Percentiles rank a stretch among this genome's conserved stretches.
phyloP scores from a whole-genome alignment of 371 early-diverging fungal species.

The Circinella umbellata region DNA sequence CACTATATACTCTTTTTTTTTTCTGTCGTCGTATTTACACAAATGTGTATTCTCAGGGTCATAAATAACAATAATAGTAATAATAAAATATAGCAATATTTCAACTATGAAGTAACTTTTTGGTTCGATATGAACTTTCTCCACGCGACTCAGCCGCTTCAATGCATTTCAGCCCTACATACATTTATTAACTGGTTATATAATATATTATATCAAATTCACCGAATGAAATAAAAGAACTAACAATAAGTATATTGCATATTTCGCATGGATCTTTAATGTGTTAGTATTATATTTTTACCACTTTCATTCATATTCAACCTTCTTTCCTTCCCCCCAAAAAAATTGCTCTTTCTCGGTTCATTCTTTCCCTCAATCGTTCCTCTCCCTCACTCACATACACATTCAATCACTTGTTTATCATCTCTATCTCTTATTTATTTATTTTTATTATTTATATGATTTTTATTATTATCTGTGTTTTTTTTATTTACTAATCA shows the following conservation, averaged over 20 bases:
- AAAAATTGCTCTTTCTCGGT: too few relatives aligned
- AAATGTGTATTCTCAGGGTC: neutral
- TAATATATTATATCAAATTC: too few relatives aligned
- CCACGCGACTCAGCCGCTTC: slow-evolving; percentile 10
- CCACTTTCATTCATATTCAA: too few relatives aligned
- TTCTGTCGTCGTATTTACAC: neutral
- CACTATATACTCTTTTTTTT: neutral
- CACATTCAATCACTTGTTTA: too few relatives aligned
- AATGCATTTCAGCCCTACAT: slow-evolving; percentile 5
- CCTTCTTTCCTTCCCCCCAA: neutral
- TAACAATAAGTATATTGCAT: slow-evolving; percentile 1
- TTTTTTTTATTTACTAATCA: neutral
- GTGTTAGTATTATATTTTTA: neutral
- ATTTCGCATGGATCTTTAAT: neutral
- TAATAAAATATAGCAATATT: too few relatives aligned
- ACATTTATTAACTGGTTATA: neutral
- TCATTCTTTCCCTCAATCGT: too few relatives aligned
- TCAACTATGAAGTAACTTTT: too few relatives aligned
- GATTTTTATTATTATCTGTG: neutral
- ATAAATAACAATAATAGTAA: neutral
- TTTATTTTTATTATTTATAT: too few relatives aligned
- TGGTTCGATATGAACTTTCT: too few relatives aligned
- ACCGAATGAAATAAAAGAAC: too few relatives aligned
- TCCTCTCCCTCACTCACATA: neutral
- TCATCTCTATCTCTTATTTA: neutral